Evolutionary conservation across 495 filamentous ascomycete species (phyloP).

Genomic region (Talaromyces adpressus): DNA sequence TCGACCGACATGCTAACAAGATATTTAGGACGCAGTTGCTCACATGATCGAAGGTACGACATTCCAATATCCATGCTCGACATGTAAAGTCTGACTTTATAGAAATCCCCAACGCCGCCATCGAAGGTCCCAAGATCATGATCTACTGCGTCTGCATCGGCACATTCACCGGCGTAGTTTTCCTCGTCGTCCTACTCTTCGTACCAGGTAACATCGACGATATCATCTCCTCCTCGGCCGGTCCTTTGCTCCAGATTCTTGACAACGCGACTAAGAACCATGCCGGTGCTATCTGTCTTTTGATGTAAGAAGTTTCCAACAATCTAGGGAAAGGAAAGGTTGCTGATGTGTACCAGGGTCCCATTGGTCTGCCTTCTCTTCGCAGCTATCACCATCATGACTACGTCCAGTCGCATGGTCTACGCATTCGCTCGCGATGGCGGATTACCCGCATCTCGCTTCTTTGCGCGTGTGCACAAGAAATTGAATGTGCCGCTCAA

Average conservation of each 20-base stretch:
- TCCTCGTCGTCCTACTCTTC: constrained; percentile 59
- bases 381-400: constrained; percentile 65
- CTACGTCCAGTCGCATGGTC: constrained; percentile 68
- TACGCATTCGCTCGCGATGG: constrained; percentile 72
- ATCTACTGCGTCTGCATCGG: constrained; percentile 64
- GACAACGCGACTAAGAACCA: constrained; percentile 59
- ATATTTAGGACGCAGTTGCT: constrained; percentile 43
- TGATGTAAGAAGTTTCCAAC: constrained; percentile 41
- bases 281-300: constrained; percentile 59
- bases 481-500: constrained; percentile 62
- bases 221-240: constrained; percentile 54
- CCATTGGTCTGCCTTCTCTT: constrained; percentile 68
- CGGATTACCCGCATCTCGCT: constrained; percentile 57
- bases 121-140: constrained; percentile 67
- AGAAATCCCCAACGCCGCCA: constrained; percentile 64
- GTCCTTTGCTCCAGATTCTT: constrained; percentile 64
- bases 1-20: not conserved
- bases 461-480: constrained; percentile 59
- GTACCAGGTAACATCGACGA: constrained; percentile 51
- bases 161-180: constrained; percentile 59
- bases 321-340: not conserved
- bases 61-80: not conserved
- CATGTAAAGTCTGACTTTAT: constrained; percentile 24
- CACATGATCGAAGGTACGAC: constrained; percentile 40
- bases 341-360: constrained; percentile 35